Evolutionary conservation across 164 flowering plant genomes (phyloP).

Genomic region (Brasenia schreberi): DNA sequence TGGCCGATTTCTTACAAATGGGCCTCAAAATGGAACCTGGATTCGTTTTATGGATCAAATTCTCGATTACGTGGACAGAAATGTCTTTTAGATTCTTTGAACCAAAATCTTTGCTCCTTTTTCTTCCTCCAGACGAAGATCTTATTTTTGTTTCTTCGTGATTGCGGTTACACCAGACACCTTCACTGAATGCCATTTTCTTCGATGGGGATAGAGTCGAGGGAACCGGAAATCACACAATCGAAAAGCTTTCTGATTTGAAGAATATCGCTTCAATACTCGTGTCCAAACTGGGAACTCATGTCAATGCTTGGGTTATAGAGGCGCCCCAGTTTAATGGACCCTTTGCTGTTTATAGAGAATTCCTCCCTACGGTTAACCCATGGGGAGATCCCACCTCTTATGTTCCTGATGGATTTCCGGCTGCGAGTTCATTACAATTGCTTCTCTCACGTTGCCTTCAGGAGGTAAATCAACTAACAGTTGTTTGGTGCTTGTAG

Average conservation of each 20-base stretch:
- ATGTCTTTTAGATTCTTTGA: background rate
- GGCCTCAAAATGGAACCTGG: background rate
- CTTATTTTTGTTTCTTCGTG: background rate
- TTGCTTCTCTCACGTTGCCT: constrained; percentile 46
- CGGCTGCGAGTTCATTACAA: constrained; percentile 44
- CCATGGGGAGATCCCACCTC: constrained; percentile 59
- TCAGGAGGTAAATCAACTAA: constrained; percentile 31
- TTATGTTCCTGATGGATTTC: constrained; percentile 47
- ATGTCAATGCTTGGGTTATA: constrained; percentile 68
- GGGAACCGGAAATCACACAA: constrained; percentile 63
- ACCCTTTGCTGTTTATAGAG: constrained; percentile 74
- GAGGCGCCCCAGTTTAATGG: constrained; percentile 73
- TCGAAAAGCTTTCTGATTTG: constrained; percentile 51
- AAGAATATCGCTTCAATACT: constrained; percentile 50
- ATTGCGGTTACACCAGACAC: constrained; percentile 26
- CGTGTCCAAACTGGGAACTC: constrained; percentile 61
- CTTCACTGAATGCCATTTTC: constrained; percentile 68
- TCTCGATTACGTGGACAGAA: background rate
- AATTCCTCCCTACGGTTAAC: constrained; percentile 60
- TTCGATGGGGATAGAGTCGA: constrained; percentile 73
- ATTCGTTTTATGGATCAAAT: background rate
- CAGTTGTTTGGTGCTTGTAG: too few relatives aligned
- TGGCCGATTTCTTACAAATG: background rate
- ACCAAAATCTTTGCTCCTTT: background rate
- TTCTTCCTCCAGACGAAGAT: background rate